Evolutionary conservation across 805 yeast species (phyloP), one percentile per base, ranked within the genome.

Genomic region (Ogataea saltuana): DNA sequence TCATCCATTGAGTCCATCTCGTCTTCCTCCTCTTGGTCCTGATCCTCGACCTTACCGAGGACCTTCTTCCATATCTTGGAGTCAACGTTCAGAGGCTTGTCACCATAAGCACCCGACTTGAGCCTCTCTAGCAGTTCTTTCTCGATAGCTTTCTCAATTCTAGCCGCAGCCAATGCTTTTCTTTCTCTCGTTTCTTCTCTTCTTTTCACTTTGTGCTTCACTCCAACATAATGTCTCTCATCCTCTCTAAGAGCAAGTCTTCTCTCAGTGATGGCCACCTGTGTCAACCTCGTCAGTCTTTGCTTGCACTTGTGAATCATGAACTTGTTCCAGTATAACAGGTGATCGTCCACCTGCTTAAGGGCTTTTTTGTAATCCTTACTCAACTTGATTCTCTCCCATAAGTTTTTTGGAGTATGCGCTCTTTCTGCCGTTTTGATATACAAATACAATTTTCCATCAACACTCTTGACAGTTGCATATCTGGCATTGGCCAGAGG

Each of bases 391-490:
- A 93, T 85, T 58, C 97, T 78, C 68, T 93, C 97, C 99, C 99
- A 93, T 63, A 88, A 71, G 57, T 85, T 85, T 33, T 86, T 80
- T 11, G 99, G 99, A 50, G 89, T 86, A 63, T 93, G 98, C 16
- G 96, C 95, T 69, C 99, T 81, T 70, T 93, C 99, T 1, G 95
- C 96, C 1, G 98, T 93, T 65, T 93, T 93, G 88, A 93, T 93
- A 68, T 93, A 93, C 26, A 88, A 69, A 58, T 87, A 88, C 36
- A 88, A 68, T 61, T 78, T 78, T 6, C 96, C 96, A 52, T 85
- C 88, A 21, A 85, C 74, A 54, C 78, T 82, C 60, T 87, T 84
- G 33, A 88, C 87, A 1, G 96, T 88, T 23, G 96, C 96, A 67
- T 88, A 88, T 58, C 86, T 78, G 13, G 95, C 87, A 64, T 88